Conservation (phyloP, 441 rosid genomes). For the Adansonia grandidieri region DNA sequence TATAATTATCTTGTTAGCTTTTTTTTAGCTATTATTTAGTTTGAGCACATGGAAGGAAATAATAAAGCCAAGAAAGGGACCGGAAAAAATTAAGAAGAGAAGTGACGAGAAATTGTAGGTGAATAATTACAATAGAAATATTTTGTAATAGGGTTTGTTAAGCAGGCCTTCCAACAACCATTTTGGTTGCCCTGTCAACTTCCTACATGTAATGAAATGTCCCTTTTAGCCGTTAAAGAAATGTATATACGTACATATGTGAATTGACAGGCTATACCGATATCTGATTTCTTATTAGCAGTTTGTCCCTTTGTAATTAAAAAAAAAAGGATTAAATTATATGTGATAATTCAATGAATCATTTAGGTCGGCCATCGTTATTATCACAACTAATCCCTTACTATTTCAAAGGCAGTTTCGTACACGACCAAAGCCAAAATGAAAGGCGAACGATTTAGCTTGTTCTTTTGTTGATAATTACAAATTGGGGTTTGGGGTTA, state of each 20-base stretch:
- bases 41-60: neutral
- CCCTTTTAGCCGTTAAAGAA: slow-evolving; percentile 37
- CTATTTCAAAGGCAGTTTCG: slow-evolving; percentile 20
- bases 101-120: neutral
- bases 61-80: neutral
- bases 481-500: neutral
- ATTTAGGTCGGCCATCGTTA: slow-evolving; percentile 36
- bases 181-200: slow-evolving; percentile 49
- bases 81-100: neutral
- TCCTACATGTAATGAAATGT: slow-evolving; percentile 40
- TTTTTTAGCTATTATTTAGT: neutral
- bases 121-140: slow-evolving; percentile 19
- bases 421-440: neutral
- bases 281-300: neutral
- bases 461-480: neutral
- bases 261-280: slow-evolving; percentile 10
- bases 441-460: slow-evolving; percentile 33
- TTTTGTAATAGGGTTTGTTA: slow-evolving; percentile 24
- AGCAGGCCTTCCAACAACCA: slow-evolving; percentile 46
- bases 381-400: slow-evolving; percentile 30
- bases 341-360: slow-evolving; percentile 5
- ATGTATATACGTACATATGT: neutral
- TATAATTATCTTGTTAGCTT: neutral
- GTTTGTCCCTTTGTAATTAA: neutral
- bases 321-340: neutral